These are phyloP conservation scores for Stephania cephalantha DNA, from an alignment of 164 flowering plant species.

Conservation along the genomic window DNA sequence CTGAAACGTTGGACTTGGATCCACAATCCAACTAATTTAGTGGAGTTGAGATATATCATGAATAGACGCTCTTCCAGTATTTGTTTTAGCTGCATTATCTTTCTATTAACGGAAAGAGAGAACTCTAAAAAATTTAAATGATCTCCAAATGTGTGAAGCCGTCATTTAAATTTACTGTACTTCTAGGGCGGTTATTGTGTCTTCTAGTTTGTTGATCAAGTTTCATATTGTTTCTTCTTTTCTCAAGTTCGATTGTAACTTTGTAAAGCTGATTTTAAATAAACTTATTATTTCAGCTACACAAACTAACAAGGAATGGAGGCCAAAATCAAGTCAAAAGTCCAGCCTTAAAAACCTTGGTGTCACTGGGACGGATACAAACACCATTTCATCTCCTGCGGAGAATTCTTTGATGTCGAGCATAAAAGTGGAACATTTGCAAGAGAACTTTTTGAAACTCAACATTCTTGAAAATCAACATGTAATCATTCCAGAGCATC, in stretches of 20 bases:
- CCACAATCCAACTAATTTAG: no score
- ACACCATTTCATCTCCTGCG: conserved; percentile 34
- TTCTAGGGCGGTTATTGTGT: no score
- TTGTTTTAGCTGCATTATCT: no score
- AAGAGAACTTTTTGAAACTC: conserved; percentile 46
- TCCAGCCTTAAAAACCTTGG: conserved; percentile 36
- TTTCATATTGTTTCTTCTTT: not conserved
- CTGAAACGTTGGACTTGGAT: no score
- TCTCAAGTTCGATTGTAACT: not conserved
- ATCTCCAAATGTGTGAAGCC: no score
- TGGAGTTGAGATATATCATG: no score
- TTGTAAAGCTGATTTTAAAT: not conserved
- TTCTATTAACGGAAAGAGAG: no score
- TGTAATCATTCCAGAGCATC: conserved; percentile 84
- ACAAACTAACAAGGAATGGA: conserved; percentile 78
- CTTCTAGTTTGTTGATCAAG: not conserved
- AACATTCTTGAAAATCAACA: conserved; percentile 52
- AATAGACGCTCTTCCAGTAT: no score
- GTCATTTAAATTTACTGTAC: no score
- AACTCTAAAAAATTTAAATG: no score
- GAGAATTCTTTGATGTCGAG: conserved; percentile 33
- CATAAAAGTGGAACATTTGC: conserved; percentile 34
- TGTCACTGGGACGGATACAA: conserved; percentile 43
- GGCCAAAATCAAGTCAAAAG: conserved; percentile 76
- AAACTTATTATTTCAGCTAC: conserved; percentile 34